Conservation (phyloP, 2,329 filamentous ascomycete species). For the Cryoendolithus antarcticus region DNA sequence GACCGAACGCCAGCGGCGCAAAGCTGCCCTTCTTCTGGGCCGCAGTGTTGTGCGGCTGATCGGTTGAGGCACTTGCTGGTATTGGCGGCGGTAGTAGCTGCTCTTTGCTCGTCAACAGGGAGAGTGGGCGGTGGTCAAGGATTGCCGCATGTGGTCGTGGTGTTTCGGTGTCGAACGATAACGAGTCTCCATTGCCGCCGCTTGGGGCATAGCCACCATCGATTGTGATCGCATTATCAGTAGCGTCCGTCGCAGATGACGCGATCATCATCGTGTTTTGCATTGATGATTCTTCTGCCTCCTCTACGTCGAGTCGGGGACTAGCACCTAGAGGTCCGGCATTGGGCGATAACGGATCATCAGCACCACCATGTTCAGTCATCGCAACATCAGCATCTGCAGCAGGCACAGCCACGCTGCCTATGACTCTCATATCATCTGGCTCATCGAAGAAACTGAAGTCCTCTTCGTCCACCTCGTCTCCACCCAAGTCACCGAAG, state of each 20-base stretch:
- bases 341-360: background rate
- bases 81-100: conserved; percentile 35
- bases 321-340: background rate
- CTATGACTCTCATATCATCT: conserved; percentile 7
- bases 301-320: too few species aligned
- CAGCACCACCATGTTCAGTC: background rate
- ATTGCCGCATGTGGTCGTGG: conserved; percentile 2
- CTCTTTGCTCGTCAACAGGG: conserved; percentile 31
- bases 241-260: too few species aligned
- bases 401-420: background rate
- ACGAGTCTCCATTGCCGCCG: too few species aligned
- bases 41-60: background rate
- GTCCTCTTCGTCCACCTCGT: conserved; percentile 67
- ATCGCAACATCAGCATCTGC: background rate
- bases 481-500: conserved; percentile 58
- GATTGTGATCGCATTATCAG: too few species aligned
- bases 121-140: conserved; percentile 16
- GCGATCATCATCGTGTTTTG: too few species aligned
- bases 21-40: conserved; percentile 33
- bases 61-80: conserved; percentile 14
- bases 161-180: background rate
- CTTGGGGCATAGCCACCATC: too few species aligned
- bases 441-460: conserved; percentile 73
- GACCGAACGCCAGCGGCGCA: conserved; percentile 36
- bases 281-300: too few species aligned